These are phyloP conservation scores for Truncatella angustata DNA, from an alignment of 2,329 filamentous ascomycete species.

Conservation along the genomic window DNA sequence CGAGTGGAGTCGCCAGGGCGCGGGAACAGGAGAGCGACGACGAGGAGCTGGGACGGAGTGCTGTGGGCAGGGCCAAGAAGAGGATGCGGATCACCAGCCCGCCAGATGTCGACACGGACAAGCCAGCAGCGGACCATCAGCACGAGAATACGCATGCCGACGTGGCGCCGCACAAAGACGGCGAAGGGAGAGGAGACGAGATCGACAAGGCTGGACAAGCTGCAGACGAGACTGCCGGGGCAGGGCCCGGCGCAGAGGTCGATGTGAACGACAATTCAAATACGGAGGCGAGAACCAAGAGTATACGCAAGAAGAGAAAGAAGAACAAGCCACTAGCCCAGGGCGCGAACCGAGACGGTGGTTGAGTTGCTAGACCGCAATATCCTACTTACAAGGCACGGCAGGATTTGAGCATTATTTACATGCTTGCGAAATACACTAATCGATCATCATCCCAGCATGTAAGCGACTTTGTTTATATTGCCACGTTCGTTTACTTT, in stretches of 20 bases:
- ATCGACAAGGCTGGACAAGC: background rate
- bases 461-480: no score
- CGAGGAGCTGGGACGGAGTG: slow-evolving; percentile 29
- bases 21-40: slow-evolving; percentile 10
- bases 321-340: slow-evolving; percentile 16
- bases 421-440: background rate
- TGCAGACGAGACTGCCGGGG: no score
- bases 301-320: slow-evolving; percentile 28
- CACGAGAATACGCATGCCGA: no score
- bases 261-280: background rate
- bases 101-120: background rate
- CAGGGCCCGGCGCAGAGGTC: no score
- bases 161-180: no score
- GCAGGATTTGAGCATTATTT: background rate
- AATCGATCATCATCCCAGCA: no score
- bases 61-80: slow-evolving; percentile 29
- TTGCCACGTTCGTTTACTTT: no score
- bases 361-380: background rate
- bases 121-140: background rate
- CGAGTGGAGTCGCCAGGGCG: slow-evolving; percentile 12
- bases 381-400: background rate
- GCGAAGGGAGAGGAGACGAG: background rate
- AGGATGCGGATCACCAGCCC: slow-evolving; percentile 4
- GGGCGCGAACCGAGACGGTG: background rate
- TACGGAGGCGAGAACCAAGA: slow-evolving; percentile 16